Conservation (phyloP, 345 rosid genomes). For the Garcia nutans region DNA sequence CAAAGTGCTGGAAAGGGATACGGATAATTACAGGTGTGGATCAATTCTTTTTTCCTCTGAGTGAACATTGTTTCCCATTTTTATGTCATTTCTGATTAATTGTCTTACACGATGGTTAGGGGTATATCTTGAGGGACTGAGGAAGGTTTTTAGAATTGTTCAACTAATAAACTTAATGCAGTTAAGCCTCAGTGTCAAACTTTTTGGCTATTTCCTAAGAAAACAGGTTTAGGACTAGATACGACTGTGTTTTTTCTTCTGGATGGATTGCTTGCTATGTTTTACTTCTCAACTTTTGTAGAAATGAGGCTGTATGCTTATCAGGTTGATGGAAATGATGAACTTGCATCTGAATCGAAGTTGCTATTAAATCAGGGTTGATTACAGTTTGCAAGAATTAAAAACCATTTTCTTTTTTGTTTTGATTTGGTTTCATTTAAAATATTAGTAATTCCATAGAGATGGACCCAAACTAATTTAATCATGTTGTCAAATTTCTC, state of each 20-base stretch:
- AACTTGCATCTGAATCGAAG: too few species aligned
- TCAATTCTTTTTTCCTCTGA: slow-evolving; percentile 20
- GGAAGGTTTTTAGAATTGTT: neutral
- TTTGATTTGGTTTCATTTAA: too few species aligned
- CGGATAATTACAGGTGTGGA: slow-evolving; percentile 64
- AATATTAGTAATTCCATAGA: too few species aligned
- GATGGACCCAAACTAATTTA: too few species aligned
- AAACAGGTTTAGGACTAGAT: neutral
- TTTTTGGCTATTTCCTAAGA: neutral
- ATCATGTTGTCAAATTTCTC: too few species aligned
- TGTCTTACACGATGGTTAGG: neutral
- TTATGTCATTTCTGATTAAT: neutral
- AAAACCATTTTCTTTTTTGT: too few species aligned
- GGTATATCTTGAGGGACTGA: neutral
- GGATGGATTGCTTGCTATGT: neutral
- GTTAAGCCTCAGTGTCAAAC: neutral
- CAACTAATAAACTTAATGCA: neutral
- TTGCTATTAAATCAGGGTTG: too few species aligned
- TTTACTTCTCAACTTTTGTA: neutral
- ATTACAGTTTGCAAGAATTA: too few species aligned
- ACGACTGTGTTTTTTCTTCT: neutral
- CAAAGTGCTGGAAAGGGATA: slow-evolving; percentile 78
- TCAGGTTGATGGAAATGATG: too few species aligned
- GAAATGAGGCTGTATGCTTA: neutral
- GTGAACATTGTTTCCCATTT: slow-evolving; percentile 1